These are phyloP conservation scores for Eimeria tenella DNA, from an alignment of 169 alveolate genomes.

Conservation along the genomic window DNA sequence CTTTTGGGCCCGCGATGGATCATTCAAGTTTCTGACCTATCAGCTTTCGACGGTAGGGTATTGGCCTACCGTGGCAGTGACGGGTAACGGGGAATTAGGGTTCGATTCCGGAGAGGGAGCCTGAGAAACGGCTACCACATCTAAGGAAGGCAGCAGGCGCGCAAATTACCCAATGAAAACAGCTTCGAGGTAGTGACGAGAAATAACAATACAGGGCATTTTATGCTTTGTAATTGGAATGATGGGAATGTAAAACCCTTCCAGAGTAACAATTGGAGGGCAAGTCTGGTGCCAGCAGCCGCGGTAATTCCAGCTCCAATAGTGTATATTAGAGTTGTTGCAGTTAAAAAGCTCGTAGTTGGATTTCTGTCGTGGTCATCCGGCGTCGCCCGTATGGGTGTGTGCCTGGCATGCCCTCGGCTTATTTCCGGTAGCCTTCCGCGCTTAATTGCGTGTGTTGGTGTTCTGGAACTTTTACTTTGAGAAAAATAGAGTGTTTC, in stretches of 20 bases:
- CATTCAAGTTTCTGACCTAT: conserved; percentile 84
- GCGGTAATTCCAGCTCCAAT: conserved; percentile 96
- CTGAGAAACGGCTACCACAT: conserved; percentile 97
- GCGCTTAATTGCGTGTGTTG: conserved; percentile 39
- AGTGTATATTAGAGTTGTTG: conserved; percentile 95
- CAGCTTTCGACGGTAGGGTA: conserved; percentile 94
- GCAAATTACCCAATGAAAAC: conserved; percentile 91
- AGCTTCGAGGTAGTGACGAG: conserved; percentile 94
- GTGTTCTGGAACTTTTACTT: conserved; percentile 79
- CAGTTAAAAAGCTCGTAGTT: conserved; percentile 94
- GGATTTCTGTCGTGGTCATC: conserved; percentile 20
- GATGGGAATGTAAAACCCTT: conserved; percentile 91
- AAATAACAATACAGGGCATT: conserved; percentile 92
- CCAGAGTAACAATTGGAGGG: conserved; percentile 94
- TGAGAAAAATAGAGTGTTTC: conserved; percentile 94
- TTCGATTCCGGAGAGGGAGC: conserved; percentile 98
- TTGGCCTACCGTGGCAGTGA: conserved; percentile 96
- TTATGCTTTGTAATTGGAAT: conserved; percentile 92
- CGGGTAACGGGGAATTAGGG: conserved; percentile 98
- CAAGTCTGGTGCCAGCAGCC: conserved; percentile 97
- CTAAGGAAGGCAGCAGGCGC: conserved; percentile 98
- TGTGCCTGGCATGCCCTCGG: conserved; percentile 7
- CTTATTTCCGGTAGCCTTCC: not conserved
- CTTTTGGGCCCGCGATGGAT: conserved; percentile 74
- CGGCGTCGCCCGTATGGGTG: conserved; percentile 51